Conservation (phyloP, 192 early-diverging fungal species). For the Rhizophagus prolifer region DNA sequence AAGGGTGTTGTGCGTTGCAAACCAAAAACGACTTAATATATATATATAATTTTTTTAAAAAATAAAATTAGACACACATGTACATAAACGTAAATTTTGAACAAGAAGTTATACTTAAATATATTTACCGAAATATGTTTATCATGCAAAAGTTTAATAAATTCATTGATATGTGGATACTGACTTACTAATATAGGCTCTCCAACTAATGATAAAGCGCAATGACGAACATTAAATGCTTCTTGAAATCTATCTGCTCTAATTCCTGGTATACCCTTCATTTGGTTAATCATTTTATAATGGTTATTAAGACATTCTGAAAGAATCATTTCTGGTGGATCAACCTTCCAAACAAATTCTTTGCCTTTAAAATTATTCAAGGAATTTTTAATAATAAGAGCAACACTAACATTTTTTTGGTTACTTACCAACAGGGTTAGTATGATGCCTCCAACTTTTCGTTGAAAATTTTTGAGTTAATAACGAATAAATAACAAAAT, state of each 20-base stretch:
- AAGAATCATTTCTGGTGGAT: slow-evolving; percentile 64
- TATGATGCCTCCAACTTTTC: slow-evolving; percentile 66
- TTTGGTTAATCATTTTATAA: slow-evolving; percentile 72
- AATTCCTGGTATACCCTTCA: slow-evolving; percentile 75
- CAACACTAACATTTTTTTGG: slow-evolving; percentile 46
- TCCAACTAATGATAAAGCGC: slow-evolving; percentile 72
- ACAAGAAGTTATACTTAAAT: neutral
- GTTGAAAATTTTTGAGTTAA: no score
- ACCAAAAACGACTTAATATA: slow-evolving; percentile 59
- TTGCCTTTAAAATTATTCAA: neutral
- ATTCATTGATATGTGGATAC: slow-evolving; percentile 79
- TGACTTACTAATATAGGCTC: slow-evolving; percentile 56
- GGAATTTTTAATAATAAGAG: neutral
- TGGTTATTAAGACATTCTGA: slow-evolving; percentile 70
- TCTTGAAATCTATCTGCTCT: slow-evolving; percentile 73
- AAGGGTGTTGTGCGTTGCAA: slow-evolving; percentile 76
- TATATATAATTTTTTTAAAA: neutral
- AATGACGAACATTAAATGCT: slow-evolving; percentile 61
- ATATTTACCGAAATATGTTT: slow-evolving; percentile 51
- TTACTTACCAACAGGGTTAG: slow-evolving; percentile 71
- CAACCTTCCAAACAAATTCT: slow-evolving; percentile 60
- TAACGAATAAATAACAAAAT: no score
- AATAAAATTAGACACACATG: no score
- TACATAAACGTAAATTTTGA: no score
- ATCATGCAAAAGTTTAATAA: slow-evolving; percentile 64